Conservation (phyloP, 2,329 filamentous ascomycete species). For the Xylariaceae sp. region DNA sequence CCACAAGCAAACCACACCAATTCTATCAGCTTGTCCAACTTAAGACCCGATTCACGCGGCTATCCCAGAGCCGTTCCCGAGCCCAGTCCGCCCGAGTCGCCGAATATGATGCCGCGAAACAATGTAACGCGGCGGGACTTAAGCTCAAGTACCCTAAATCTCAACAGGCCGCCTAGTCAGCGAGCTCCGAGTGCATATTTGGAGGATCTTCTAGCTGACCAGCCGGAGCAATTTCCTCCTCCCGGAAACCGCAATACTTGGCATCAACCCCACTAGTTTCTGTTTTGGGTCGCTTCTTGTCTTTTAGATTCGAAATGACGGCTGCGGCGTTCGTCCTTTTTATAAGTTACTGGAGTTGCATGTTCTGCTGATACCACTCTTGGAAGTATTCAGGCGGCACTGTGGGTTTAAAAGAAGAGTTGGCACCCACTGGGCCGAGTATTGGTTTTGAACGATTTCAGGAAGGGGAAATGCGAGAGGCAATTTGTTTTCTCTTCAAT, state of each 20-base stretch:
- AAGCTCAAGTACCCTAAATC: slow-evolving; percentile 64
- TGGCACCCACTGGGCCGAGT: too few relatives aligned
- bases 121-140: slow-evolving; percentile 34
- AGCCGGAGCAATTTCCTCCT: slow-evolving; percentile 50
- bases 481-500: background rate
- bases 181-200: slow-evolving; percentile 85
- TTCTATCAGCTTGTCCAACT: slow-evolving; percentile 57
- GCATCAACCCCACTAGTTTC: slow-evolving; percentile 19
- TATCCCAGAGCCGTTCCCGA: slow-evolving; percentile 41
- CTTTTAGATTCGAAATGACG: background rate
- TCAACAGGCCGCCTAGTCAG: slow-evolving; percentile 60
- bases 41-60: slow-evolving; percentile 55
- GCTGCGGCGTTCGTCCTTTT: background rate
- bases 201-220: slow-evolving; percentile 82
- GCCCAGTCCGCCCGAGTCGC: slow-evolving; percentile 62
- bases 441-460: too few relatives aligned
- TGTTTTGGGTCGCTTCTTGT: slow-evolving; percentile 3
- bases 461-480: background rate
- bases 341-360: too few relatives aligned
- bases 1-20: slow-evolving; percentile 42
- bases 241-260: slow-evolving; percentile 21
- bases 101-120: slow-evolving; percentile 41
- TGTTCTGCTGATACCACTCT: too few relatives aligned
- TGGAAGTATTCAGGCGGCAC: too few relatives aligned
- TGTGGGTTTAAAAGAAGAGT: too few relatives aligned